These are phyloP conservation scores for Pichia exigua DNA, from an alignment of 805 yeast genomes.

Conservation along the genomic window DNA sequence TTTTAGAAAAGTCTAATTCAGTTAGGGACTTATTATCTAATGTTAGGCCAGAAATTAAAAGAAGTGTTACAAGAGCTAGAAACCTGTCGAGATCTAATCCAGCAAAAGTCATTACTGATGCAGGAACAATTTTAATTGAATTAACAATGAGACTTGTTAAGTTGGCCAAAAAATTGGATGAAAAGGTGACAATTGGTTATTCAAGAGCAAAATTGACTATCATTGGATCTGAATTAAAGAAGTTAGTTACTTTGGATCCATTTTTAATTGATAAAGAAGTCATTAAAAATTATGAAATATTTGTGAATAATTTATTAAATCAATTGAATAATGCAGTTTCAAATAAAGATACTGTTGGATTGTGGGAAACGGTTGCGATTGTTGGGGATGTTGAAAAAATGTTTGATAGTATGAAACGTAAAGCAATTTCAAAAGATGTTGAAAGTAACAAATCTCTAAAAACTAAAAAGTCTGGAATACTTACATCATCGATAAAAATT, in stretches of 20 bases:
- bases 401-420: constrained; percentile 48
- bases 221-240: constrained; percentile 56
- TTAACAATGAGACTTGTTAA: constrained; percentile 38
- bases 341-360: constrained; percentile 45
- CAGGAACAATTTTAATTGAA: constrained; percentile 42
- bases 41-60: constrained; percentile 35
- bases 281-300: constrained; percentile 44
- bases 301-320: constrained; percentile 48
- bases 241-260: constrained; percentile 8
- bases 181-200: constrained; percentile 48
- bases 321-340: constrained; percentile 52
- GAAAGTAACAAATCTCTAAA: background rate
- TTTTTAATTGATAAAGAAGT: constrained; percentile 32
- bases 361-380: constrained; percentile 60
- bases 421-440: constrained; percentile 1
- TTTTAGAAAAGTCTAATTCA: constrained; percentile 29
- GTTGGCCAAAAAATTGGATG: constrained; percentile 42
- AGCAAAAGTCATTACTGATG: constrained; percentile 43
- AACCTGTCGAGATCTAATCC: constrained; percentile 28
- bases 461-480: background rate
- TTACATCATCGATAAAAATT: background rate
- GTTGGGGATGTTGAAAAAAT: constrained; percentile 65
- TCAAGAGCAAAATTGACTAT: constrained; percentile 58
- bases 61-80: constrained; percentile 28
- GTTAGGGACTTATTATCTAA: constrained; percentile 40